A percentile compares a stretch with the other conserved stretches of the same genome.
These are phyloP conservation scores for Blastocystis sp. DNA, from an alignment of 352 stramenopile genomes.

Conservation along the genomic window DNA sequence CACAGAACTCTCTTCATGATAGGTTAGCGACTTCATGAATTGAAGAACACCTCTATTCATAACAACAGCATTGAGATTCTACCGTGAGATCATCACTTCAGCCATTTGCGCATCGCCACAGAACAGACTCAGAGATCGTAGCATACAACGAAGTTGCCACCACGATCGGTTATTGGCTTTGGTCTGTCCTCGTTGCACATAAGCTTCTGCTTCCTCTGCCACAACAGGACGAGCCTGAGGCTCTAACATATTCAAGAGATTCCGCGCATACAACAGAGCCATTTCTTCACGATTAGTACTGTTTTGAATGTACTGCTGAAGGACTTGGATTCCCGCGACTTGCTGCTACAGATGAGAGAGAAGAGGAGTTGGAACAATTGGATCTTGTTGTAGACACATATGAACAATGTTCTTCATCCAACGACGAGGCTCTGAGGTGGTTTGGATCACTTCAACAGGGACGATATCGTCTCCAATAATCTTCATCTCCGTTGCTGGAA, in stretches of 20 bases:
- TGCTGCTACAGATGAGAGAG: neutral
- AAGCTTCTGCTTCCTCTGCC: constrained; percentile 20
- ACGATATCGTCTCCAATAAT: constrained; percentile 20
- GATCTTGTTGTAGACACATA: constrained; percentile 25
- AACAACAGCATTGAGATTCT: neutral
- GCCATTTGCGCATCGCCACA: constrained; percentile 31
- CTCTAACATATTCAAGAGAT: neutral
- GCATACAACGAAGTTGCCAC: constrained; percentile 13
- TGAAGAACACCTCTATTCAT: constrained; percentile 1
- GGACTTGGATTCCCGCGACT: neutral
- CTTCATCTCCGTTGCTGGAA: constrained; percentile 7
- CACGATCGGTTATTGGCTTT: constrained; percentile 5
- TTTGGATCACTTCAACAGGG: neutral
- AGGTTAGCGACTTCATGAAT: constrained; percentile 1
- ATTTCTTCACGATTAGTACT: constrained; percentile 13
- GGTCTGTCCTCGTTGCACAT: constrained; percentile 17
- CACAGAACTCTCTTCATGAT: constrained; percentile 18
- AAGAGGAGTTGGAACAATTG: neutral
- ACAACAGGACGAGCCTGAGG: constrained; percentile 3
- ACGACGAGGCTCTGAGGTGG: neutral
- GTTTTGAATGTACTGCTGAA: neutral
- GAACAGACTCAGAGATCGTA: constrained; percentile 12
- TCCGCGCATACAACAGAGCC: neutral
- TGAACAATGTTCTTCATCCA: constrained; percentile 34
- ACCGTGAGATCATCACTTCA: neutral